phyloP scores from a whole-genome alignment of 176 grass and related monocot species.

The Sorghum bicolor region Sorghum_bicolor_NCBIv3 NC_012870.2:24876501-24877000 shows the following conservation, averaged over 20 bases:
- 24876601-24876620: conserved; percentile 1
- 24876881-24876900: no score
- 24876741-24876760: not conserved
- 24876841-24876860: no score
- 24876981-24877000: not conserved
- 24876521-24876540: conserved; percentile 26
- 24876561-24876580: conserved; percentile 38
- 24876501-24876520: not conserved
- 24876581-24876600: conserved; percentile 14
- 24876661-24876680: conserved; percentile 36
- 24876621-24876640: conserved; percentile 37
- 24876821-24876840: no score
- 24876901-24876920: no score
- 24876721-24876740: conserved; percentile 3
- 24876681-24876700: conserved; percentile 22
- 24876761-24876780: no score
- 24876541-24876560: conserved; percentile 31
- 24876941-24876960: no score
- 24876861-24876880: no score
- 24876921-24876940: no score
- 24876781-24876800: no score
- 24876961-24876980: no score
- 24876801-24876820: no score
- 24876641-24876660: conserved; percentile 37
- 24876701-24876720: conserved; percentile 40